Evolutionary conservation across 768 basidiomycete genomes (phyloP), one percentile per base, ranked within the genome.

Genomic region (Tubosaeta brunneosetosa): DNA sequence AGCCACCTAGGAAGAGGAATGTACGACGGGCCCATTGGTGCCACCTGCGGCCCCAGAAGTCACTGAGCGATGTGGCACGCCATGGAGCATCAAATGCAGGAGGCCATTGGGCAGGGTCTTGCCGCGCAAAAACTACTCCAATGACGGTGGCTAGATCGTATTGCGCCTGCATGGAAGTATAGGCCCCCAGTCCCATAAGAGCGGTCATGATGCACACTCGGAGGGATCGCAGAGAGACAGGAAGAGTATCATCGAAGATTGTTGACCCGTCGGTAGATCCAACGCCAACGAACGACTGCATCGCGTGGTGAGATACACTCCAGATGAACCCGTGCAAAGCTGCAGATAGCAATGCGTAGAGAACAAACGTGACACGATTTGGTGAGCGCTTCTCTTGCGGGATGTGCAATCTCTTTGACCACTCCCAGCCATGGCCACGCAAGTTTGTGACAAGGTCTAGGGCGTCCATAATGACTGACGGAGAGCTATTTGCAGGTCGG

Each of bases 401-500:
- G 19, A 68, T 34, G 44, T 61, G 47, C 8, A 62, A 14, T 27
- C 60, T 56, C 27, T 65, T 57, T 2, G 82, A 80, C 78, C 81
- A 85, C 38, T 77, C 68, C 84, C 84, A 86, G 16, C 81, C 82
- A 44, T 72, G 61, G 6, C 84, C 85, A 17, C 85, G 81, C 14
- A 81, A 58, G 53, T 77, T 82, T 57, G 67, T 70, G 25, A 55
- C 57, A 22, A 87, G 72, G 50, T 86, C 82, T 12, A 75, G 57
- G 2, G 77, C 76, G 51, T 86, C 76, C 38, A 53, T 41, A 32
- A 52, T 19, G 37, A 36, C 31, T 3, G 56, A 52, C 4, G 47
- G 32, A 13, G 41, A 29, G 29, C 29, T 29, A 29, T 29, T 29
- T 9, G 22, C 34, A 25, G 55, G 60, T 33, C 29, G 29, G 9